Conservation (phyloP, 2,329 filamentous ascomycete genomes). For the Curvularia spicifera region DNA sequence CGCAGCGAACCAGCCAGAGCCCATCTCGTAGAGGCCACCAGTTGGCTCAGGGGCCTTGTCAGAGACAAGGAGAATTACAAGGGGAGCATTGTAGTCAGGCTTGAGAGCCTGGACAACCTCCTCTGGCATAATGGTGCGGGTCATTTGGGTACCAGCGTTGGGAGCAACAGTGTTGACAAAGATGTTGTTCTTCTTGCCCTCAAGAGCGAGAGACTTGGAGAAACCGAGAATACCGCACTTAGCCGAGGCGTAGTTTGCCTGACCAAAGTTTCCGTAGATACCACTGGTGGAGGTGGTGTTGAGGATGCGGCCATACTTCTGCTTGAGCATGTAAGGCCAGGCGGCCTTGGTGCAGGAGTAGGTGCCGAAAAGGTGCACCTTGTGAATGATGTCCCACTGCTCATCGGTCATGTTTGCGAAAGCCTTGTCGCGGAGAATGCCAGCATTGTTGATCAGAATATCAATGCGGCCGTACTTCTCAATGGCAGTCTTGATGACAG, state of each 20-base stretch:
- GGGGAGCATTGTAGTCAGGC: constrained; percentile 95
- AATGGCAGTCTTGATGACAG: constrained; percentile 89
- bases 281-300: constrained; percentile 97
- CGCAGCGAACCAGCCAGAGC: constrained; percentile 88
- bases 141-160: constrained; percentile 96
- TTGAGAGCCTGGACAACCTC: constrained; percentile 99
- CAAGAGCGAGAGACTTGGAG: constrained; percentile 88
- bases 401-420: constrained; percentile 97
- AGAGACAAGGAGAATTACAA: constrained; percentile 84
- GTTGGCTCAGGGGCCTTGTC: constrained; percentile 88
- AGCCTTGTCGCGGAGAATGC: constrained; percentile 96
- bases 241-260: constrained; percentile 90
- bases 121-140: constrained; percentile 89
- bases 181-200: constrained; percentile 97
- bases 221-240: constrained; percentile 85
- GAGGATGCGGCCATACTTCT: constrained; percentile 96
- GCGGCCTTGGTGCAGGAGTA: constrained; percentile 98
- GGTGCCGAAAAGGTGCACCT: constrained; percentile 90
- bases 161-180: constrained; percentile 97
- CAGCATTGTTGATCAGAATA: constrained; percentile 96
- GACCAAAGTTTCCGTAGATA: constrained; percentile 99
- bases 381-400: constrained; percentile 89
- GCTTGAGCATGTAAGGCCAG: constrained; percentile 97
- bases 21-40: constrained; percentile 90
- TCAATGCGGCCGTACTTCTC: constrained; percentile 93